phyloP scores from a whole-genome alignment of 1,139 yeast species.

The Candida sanyaensis region DNA sequence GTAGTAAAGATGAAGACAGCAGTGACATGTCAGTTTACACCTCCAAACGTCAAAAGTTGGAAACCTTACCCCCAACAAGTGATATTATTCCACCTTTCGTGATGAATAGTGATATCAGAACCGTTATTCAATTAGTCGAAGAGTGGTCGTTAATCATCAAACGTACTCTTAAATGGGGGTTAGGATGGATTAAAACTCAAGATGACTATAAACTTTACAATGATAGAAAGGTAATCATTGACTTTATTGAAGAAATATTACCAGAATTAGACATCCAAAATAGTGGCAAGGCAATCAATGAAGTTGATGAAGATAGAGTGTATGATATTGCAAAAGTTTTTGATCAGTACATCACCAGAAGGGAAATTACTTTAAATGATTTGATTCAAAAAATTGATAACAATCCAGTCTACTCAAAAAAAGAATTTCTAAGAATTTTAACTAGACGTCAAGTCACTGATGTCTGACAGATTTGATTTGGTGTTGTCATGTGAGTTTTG shows the following conservation, averaged over 20 bases:
- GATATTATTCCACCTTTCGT: conserved; percentile 13
- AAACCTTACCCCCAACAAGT: conserved; percentile 9
- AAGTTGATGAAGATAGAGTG: conserved; percentile 8
- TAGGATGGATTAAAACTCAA: conserved; percentile 17
- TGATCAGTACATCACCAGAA: conserved; percentile 16
- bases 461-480: too few species aligned
- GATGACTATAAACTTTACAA: conserved; percentile 13
- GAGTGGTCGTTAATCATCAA: conserved; percentile 15
- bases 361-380: conserved; percentile 12
- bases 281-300: conserved; percentile 4
- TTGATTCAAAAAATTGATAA: conserved; percentile 13
- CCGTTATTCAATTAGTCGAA: conserved; percentile 17
- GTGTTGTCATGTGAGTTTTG: too few species aligned
- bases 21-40: neutral
- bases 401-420: conserved; percentile 14
- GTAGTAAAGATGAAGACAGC: neutral
- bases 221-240: conserved; percentile 12
- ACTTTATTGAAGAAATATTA: conserved; percentile 15
- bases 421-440: conserved; percentile 15
- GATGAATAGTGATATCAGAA: conserved; percentile 13
- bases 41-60: conserved; percentile 12
- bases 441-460: conserved; percentile 8
- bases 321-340: conserved; percentile 15
- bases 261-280: conserved; percentile 7
- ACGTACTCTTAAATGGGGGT: conserved; percentile 12